Percentiles rank a stretch among this genome's conserved stretches.
phyloP scores from a whole-genome alignment of 1,284 basidiomycete genomes.

The Boletus holoroseus region DNA sequence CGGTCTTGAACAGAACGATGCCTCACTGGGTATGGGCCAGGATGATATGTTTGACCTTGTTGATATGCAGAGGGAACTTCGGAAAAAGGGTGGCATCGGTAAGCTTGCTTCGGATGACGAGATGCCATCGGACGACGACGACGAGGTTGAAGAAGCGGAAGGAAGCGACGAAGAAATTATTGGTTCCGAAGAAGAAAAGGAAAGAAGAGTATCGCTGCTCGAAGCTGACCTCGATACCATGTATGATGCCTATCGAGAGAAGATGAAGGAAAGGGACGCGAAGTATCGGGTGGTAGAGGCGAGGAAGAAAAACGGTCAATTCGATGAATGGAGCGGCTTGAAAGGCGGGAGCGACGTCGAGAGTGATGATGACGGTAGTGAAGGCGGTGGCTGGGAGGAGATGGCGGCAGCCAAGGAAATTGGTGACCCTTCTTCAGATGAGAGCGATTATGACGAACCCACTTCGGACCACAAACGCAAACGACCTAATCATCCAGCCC shows the following conservation, averaged over 20 bases:
- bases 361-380: conserved; percentile 42
- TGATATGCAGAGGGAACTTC: conserved; percentile 48
- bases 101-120: conserved; percentile 50
- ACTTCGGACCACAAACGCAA: conserved; percentile 41
- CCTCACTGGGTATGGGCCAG: conserved; percentile 61
- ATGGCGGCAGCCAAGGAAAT: conserved; percentile 60
- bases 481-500: conserved; percentile 34
- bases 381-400: conserved; percentile 74
- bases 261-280: conserved; percentile 79
- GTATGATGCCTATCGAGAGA: conserved; percentile 84
- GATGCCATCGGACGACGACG: conserved; percentile 36
- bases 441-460: conserved; percentile 45
- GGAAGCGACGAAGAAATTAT: conserved; percentile 49
- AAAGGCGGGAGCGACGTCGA: conserved; percentile 45
- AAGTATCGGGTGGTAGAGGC: conserved; percentile 88
- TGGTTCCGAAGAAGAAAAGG: conserved; percentile 68
- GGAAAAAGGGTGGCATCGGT: conserved; percentile 41
- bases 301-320: conserved; percentile 67
- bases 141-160: conserved; percentile 39
- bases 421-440: conserved; percentile 56
- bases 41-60: conserved; percentile 86
- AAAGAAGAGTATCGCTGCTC: conserved; percentile 58
- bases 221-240: conserved; percentile 85
- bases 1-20: conserved; percentile 82
- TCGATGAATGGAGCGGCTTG: conserved; percentile 78